These are phyloP conservation scores for Cryptosporidium parvum DNA, from an alignment of 169 alveolate genomes.

Conservation along the genomic window DNA sequence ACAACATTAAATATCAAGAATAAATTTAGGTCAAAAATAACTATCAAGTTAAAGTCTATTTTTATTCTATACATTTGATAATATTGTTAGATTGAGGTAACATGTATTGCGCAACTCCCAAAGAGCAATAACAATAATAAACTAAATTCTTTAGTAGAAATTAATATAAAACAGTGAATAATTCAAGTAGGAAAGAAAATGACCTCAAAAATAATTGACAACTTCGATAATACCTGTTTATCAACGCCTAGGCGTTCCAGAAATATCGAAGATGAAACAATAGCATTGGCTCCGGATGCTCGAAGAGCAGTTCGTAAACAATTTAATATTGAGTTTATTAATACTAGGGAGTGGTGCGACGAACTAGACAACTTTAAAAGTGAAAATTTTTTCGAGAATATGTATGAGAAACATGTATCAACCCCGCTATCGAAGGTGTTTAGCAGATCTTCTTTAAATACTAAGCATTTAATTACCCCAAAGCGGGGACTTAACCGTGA, in stretches of 20 bases:
- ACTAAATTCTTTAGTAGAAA: neutral
- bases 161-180: neutral
- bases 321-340: neutral
- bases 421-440: neutral
- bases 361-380: slow-evolving; percentile 8
- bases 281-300: slow-evolving; percentile 62
- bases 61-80: neutral
- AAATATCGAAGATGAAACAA: slow-evolving; percentile 20
- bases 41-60: neutral
- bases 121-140: neutral
- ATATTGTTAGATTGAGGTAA: neutral
- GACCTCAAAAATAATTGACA: neutral
- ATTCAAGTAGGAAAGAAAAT: too few relatives aligned
- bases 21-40: neutral
- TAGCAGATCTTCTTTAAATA: slow-evolving; percentile 3
- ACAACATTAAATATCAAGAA: neutral
- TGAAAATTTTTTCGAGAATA: neutral
- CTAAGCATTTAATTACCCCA: slow-evolving; percentile 31
- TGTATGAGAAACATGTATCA: neutral
- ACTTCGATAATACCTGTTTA: neutral
- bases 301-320: slow-evolving; percentile 34
- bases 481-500: slow-evolving; percentile 14
- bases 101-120: neutral
- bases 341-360: neutral
- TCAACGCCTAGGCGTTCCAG: slow-evolving; percentile 62